Evolutionary conservation across 176 grass and related monocot species (phyloP), one percentile per base, ranked within the genome.

Genomic region (Urochloa ruziziensis): DNA sequence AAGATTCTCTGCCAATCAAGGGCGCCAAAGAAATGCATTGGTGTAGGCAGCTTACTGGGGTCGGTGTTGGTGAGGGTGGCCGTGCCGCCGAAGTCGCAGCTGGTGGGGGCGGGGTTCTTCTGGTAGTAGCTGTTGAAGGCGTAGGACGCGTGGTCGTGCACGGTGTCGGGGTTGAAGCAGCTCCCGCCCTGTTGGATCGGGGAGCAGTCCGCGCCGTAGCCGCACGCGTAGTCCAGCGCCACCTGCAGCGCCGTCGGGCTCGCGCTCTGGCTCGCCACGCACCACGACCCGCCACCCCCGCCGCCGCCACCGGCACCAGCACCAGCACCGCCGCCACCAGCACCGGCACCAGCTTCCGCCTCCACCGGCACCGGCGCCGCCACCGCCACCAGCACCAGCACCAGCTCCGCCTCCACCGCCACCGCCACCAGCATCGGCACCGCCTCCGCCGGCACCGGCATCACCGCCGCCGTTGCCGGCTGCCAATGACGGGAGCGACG

Each of bases 41-140:
- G 35, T 37, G n/a, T n/a, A n/a, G 37, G 27, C 23, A 21, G 57
- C 95, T 97, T 91, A 97, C 95, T 94, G 9, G 90, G 92, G 71
- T 97, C 95, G 0, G 67, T 79, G 53, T 46, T 93, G 58, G 85
- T 90, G 60, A 93, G 10, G 21, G 82, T 80, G 69, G 92, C 90
- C 43, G 90, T 92, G 80, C 95, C 92, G 61, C 92, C 90, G 67
- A 97, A 97, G 77, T 97, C 91, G 76, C 95, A 97, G 81, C 90
- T 89, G 60, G 84, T 94, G 0, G 84, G 80, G 12, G 51, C 30
- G 32, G 91, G 92, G 53, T 92, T 85, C 85, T 90, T 94, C 82
- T 93, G 92, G 87, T 95, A 98, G 82, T 98, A 98, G 76, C 89
- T 85, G 74, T 98, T 98, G 95, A 98, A 98, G 15, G 93, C 86